phyloP scores from a whole-genome alignment of 176 grass and related monocot species.

The Ampelocalamus luodianensis region DNA sequence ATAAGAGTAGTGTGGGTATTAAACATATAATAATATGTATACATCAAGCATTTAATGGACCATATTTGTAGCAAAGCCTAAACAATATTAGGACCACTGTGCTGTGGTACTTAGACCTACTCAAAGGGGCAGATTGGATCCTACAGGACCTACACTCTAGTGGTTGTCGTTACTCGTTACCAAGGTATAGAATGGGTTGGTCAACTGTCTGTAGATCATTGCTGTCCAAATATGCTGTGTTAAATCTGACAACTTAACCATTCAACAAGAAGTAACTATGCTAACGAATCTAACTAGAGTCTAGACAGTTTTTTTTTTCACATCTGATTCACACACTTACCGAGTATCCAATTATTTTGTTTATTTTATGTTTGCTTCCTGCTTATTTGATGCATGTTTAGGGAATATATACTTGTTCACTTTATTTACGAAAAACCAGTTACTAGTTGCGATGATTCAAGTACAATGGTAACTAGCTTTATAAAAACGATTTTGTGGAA shows the following conservation, averaged over 20 bases:
- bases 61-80: constrained; percentile 12
- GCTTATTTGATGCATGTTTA: constrained; percentile 4
- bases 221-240: constrained; percentile 19
- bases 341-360: neutral
- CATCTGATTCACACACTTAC: neutral
- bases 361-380: constrained; percentile 3
- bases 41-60: constrained; percentile 5
- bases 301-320: neutral
- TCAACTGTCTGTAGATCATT: constrained; percentile 35
- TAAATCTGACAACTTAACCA: constrained; percentile 20
- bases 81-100: constrained; percentile 32
- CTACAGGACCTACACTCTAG: constrained; percentile 32
- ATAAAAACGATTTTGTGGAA: neutral
- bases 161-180: constrained; percentile 32
- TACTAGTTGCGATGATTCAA: neutral
- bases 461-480: neutral
- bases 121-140: constrained; percentile 44
- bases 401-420: constrained; percentile 9
- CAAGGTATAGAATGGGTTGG: constrained; percentile 30
- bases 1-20: constrained; percentile 4
- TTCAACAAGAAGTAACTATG: constrained; percentile 31
- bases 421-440: constrained; percentile 1
- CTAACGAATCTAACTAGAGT: constrained; percentile 31
- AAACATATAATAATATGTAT: constrained; percentile 33
- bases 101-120: constrained; percentile 36